Evolutionary conservation across 306 rosid species (phyloP).

Genomic region (Quercus gilva): DNA sequence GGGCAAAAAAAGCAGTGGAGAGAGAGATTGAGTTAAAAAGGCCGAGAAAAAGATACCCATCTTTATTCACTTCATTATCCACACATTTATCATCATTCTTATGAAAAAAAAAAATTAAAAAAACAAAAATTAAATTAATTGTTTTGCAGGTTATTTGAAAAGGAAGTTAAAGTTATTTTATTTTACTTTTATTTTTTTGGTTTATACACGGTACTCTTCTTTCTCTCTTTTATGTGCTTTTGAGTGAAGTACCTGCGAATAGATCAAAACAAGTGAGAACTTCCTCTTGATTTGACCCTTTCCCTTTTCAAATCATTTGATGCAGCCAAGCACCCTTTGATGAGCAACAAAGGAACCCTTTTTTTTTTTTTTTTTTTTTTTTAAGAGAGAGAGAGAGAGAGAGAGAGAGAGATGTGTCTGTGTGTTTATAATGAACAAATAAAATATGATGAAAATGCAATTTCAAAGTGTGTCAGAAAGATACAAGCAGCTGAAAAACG

Average conservation of each 20-base stretch:
- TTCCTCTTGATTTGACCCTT: conserved; percentile 68
- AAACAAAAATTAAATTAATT: too few species aligned
- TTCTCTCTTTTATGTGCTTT: conserved; percentile 28
- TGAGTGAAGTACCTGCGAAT: conserved; percentile 66
- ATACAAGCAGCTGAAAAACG: conserved; percentile 66
- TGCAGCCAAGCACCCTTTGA: conserved; percentile 40
- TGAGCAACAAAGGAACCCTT: conserved; percentile 47
- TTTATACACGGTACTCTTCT: conserved; percentile 7
- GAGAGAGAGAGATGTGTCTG: conserved; percentile 29
- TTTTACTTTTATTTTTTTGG: not conserved
- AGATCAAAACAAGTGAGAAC: conserved; percentile 50
- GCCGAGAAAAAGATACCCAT: conserved; percentile 61
- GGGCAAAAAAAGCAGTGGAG: conserved; percentile 33
- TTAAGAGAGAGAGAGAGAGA: not conserved
- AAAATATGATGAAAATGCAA: conserved; percentile 28
- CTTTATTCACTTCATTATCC: conserved; percentile 71
- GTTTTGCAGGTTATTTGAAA: not conserved
- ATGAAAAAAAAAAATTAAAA: not conserved
- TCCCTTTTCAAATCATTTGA: conserved; percentile 57
- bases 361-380: not conserved
- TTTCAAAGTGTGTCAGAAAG: conserved; percentile 49
- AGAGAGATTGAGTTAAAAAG: conserved; percentile 48
- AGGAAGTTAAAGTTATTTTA: not conserved
- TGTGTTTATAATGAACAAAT: conserved; percentile 19
- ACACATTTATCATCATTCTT: conserved; percentile 35